phyloP scores from a whole-genome alignment of 1,284 basidiomycete genomes.

The Amylostereum areolatum region DNA sequence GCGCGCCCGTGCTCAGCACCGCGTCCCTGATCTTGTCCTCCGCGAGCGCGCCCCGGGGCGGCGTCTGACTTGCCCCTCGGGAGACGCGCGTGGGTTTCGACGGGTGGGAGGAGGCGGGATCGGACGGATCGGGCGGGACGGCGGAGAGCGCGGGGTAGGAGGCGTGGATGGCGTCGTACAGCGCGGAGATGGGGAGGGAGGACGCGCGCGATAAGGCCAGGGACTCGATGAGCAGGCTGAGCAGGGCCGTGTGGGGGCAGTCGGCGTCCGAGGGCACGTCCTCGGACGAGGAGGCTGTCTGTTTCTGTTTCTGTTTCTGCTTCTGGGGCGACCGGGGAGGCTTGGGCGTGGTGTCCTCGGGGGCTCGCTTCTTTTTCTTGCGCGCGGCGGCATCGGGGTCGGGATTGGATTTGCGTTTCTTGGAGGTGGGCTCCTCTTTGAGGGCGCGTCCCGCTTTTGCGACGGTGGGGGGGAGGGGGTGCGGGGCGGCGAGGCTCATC shows the following conservation, averaged over 20 bases:
- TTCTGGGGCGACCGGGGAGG: neutral
- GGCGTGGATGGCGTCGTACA: constrained; percentile 42
- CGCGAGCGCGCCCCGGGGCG: constrained; percentile 24
- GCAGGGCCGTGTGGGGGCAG: constrained; percentile 29
- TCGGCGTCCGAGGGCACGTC: neutral
- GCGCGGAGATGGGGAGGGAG: constrained; percentile 48
- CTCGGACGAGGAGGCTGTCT: neutral
- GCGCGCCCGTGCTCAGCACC: constrained; percentile 31
- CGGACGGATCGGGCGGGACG: neutral
- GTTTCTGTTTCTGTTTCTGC: neutral
- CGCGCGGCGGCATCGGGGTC: neutral
- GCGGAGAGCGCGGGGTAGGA: neutral
- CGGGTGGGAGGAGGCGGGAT: constrained; percentile 30
- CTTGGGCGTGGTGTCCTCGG: neutral
- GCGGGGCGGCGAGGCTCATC: too few species aligned
- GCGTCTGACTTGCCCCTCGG: constrained; percentile 31
- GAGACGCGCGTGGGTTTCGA: constrained; percentile 13
- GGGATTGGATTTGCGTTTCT: neutral
- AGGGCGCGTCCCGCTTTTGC: neutral
- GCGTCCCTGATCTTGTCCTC: constrained; percentile 26
- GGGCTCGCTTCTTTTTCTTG: neutral
- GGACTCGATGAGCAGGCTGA: constrained; percentile 66
- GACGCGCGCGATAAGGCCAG: constrained; percentile 68
- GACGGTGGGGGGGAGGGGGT: neutral
- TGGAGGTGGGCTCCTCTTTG: neutral